These are phyloP conservation scores for Salix koriyanagi DNA, from an alignment of 345 rosid genomes.

Conservation along the genomic window DNA sequence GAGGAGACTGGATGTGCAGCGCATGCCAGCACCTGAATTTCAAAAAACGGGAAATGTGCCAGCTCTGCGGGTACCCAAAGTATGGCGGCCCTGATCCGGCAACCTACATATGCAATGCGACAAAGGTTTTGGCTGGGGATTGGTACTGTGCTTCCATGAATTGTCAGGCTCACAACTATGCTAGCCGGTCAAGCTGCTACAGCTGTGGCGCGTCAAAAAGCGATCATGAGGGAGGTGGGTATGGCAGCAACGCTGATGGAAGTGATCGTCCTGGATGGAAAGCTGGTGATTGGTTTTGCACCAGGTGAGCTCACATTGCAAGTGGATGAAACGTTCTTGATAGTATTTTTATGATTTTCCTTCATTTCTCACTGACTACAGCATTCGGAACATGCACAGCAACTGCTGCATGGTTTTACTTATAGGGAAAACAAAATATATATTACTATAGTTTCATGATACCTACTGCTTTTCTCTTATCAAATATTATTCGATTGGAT, in stretches of 20 bases:
- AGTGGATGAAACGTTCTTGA: neutral
- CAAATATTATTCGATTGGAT: neutral
- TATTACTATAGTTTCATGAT: neutral
- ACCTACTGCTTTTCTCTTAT: neutral
- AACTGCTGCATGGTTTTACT: neutral
- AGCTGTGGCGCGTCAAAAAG: conserved; percentile 58
- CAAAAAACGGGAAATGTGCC: conserved; percentile 71
- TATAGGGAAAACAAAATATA: no score
- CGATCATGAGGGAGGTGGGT: conserved; percentile 18
- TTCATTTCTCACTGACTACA: neutral
- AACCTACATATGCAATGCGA: conserved; percentile 43
- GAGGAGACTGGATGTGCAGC: conserved; percentile 86
- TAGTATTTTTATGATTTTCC: neutral
- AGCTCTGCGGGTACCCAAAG: conserved; percentile 66
- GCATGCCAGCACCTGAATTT: conserved; percentile 76
- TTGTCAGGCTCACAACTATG: conserved; percentile 75
- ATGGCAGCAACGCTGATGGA: conserved; percentile 5
- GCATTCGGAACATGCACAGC: neutral
- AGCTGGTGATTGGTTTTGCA: conserved; percentile 80
- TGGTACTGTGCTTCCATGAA: conserved; percentile 64
- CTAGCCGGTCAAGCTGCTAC: conserved; percentile 66
- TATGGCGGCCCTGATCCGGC: conserved; percentile 72
- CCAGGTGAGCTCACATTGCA: conserved; percentile 36
- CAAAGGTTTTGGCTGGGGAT: conserved; percentile 70
- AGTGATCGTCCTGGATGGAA: conserved; percentile 61